Percentiles rank a stretch among this genome's conserved stretches.
Evolutionary conservation across 192 early-diverging fungal species (phyloP).

Genomic region (Dimargaris cristalligena): DNA sequence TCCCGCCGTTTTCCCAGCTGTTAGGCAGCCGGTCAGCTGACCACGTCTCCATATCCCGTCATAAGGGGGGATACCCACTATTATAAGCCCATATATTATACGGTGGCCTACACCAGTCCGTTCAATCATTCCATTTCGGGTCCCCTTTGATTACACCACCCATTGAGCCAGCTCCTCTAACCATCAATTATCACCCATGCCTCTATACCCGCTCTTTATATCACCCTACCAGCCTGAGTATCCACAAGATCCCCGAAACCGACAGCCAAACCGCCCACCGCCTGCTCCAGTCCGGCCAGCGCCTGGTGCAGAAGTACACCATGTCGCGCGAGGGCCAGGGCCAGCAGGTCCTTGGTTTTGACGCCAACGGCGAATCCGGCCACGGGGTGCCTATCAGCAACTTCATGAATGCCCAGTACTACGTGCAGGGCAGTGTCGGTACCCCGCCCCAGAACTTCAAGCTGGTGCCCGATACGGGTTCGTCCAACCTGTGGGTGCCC

Average conservation of each 20-base stretch:
- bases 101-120: too few species aligned
- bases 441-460: constrained; percentile 82
- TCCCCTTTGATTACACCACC: too few species aligned
- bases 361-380: constrained; percentile 33
- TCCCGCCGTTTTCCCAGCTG: too few species aligned
- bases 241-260: constrained; percentile 52
- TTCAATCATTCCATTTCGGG: too few species aligned
- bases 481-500: constrained; percentile 92
- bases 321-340: constrained; percentile 19
- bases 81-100: too few species aligned
- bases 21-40: too few species aligned
- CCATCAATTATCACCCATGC: background rate
- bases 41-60: too few species aligned
- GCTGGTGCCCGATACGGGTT: constrained; percentile 89
- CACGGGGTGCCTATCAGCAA: constrained; percentile 71
- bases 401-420: constrained; percentile 96
- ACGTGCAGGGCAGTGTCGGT: constrained; percentile 71
- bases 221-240: background rate
- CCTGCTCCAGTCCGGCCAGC: constrained; percentile 41
- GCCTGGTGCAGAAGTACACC: constrained; percentile 69
- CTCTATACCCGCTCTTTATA: background rate
- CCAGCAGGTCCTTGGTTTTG: constrained; percentile 28
- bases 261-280: constrained; percentile 39
- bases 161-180: too few species aligned
- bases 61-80: too few species aligned